Conservation (phyloP, 257 asterid species). For the Orobanche coerulescens region DNA sequence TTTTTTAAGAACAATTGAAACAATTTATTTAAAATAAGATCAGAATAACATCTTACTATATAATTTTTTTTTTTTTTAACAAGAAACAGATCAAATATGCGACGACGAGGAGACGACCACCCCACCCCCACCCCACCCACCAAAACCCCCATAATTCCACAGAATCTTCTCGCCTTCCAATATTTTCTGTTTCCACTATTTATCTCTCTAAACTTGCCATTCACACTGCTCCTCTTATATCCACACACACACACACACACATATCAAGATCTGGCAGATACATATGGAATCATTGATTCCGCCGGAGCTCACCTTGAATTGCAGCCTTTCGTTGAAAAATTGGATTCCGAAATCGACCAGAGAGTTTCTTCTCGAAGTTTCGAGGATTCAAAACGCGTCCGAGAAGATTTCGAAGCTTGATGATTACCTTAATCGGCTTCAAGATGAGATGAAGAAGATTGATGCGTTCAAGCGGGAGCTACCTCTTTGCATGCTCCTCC, state of each 20-base stretch:
- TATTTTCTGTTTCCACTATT: not conserved
- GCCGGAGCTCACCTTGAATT: slow-evolving; percentile 51
- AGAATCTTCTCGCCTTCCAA: slow-evolving; percentile 56
- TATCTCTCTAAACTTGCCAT: slow-evolving; percentile 17
- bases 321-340: slow-evolving; percentile 22
- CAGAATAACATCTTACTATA: no score
- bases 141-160: slow-evolving; percentile 41
- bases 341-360: slow-evolving; percentile 32
- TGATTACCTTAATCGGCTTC: slow-evolving; percentile 41
- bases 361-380: slow-evolving; percentile 38
- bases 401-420: slow-evolving; percentile 46
- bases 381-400: slow-evolving; percentile 30
- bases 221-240: not conserved
- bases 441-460: slow-evolving; percentile 86
- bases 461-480: slow-evolving; percentile 76
- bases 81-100: slow-evolving; percentile 37
- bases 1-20: no score
- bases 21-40: no score
- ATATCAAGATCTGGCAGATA: slow-evolving; percentile 30
- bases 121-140: not conserved
- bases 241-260: not conserved
- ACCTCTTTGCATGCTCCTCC: slow-evolving; percentile 61
- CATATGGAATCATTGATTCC: slow-evolving; percentile 50
- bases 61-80: no score
- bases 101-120: slow-evolving; percentile 40